Conservation (phyloP, 2,329 filamentous ascomycete species). For the Ascosphaera pollenicola region DNA sequence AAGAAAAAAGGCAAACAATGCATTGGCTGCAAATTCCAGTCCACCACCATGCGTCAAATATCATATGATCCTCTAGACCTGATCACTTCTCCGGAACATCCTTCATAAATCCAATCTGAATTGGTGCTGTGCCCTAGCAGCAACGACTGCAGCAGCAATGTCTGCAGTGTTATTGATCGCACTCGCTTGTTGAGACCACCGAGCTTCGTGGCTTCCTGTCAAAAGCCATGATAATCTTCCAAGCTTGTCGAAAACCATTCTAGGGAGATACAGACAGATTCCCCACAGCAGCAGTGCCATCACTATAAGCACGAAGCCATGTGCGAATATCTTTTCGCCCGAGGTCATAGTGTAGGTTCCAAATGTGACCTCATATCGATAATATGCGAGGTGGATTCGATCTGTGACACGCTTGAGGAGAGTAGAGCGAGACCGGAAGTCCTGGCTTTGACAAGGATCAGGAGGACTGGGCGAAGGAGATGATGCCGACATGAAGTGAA, state of each 20-base stretch:
- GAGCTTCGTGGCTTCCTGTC: slow-evolving; percentile 14
- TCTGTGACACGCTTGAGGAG: slow-evolving; percentile 12
- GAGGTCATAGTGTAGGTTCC: slow-evolving; percentile 22
- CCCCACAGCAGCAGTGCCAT: slow-evolving; percentile 16
- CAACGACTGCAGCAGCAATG: not conserved
- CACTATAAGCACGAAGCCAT: slow-evolving; percentile 17
- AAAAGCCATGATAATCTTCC: slow-evolving; percentile 16
- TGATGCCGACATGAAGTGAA: not conserved
- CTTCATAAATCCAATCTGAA: not conserved
- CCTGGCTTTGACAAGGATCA: not conserved
- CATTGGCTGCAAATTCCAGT: too few species aligned
- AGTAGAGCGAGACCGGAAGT: not conserved
- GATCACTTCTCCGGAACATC: not conserved
- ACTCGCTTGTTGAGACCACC: not conserved
- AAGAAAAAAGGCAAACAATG: too few species aligned
- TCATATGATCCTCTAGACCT: too few species aligned
- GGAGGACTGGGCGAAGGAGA: not conserved
- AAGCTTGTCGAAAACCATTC: slow-evolving; percentile 16
- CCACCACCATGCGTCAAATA: too few species aligned
- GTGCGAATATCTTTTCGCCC: slow-evolving; percentile 21
- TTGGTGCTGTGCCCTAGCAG: not conserved
- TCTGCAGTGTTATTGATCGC: not conserved
- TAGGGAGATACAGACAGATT: slow-evolving; percentile 16
- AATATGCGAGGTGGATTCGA: slow-evolving; percentile 19
- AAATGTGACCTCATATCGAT: slow-evolving; percentile 26